Evolutionary conservation across 164 flowering plant species (phyloP).

Genomic region (Nelumbo lutea): DNA sequence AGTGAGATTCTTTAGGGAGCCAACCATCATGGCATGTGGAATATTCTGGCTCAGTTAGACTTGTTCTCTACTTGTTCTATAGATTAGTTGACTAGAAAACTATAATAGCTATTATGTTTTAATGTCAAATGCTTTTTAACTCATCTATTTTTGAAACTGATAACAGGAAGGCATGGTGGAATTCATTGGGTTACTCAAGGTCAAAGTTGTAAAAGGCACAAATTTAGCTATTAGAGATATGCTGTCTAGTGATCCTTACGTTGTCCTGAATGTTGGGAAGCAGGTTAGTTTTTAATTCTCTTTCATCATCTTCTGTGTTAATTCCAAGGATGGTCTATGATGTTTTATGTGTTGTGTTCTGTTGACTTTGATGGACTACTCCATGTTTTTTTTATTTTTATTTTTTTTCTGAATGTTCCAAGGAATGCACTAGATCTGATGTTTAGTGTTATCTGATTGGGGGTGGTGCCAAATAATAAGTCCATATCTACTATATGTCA

Average conservation of each 20-base stretch:
- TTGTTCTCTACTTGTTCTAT: not conserved
- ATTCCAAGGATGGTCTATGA: not conserved
- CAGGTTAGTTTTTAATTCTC: slow-evolving; percentile 40
- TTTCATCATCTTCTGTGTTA: not conserved
- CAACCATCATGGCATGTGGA: not conserved
- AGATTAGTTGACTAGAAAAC: not conserved
- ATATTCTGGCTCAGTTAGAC: not conserved
- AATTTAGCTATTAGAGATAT: slow-evolving; percentile 87
- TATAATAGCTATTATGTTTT: not conserved
- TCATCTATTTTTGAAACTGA: slow-evolving; percentile 14
- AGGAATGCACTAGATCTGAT: not conserved
- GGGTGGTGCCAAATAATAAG: not conserved
- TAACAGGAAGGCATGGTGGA: slow-evolving; percentile 89
- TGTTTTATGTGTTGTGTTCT: not conserved
- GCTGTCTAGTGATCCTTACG: slow-evolving; percentile 94
- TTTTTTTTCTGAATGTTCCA: not conserved
- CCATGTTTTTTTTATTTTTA: not conserved
- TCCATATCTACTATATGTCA: not conserved
- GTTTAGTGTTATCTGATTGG: not conserved
- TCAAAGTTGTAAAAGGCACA: slow-evolving; percentile 79
- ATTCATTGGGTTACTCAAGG: slow-evolving; percentile 83
- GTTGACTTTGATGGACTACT: not conserved
- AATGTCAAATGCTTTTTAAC: not conserved
- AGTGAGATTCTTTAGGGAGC: not conserved
- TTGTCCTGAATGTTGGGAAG: slow-evolving; percentile 64